Evolutionary conservation across 2,329 filamentous ascomycete species (phyloP).

Genomic region (Aspergillus latus): DNA sequence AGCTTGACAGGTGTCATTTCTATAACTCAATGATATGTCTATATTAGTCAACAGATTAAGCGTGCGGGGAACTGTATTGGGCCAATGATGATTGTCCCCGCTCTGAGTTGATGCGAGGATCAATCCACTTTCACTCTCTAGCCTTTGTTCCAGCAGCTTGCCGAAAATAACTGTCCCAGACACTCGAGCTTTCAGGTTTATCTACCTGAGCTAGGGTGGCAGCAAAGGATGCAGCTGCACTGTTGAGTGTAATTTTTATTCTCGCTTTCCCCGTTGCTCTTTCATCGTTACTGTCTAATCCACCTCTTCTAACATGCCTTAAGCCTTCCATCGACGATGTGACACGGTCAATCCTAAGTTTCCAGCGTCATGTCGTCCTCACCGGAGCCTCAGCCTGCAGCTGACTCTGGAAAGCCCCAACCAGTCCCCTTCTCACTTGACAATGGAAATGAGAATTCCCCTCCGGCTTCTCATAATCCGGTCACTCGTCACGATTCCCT

Average conservation of each 20-base stretch:
- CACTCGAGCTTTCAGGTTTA: not conserved
- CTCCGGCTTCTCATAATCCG: conserved; percentile 5
- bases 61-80: not conserved
- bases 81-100: not conserved
- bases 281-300: not conserved
- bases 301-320: not conserved
- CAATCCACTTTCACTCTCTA: not conserved
- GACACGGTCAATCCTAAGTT: conserved; percentile 1
- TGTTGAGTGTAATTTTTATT: conserved; percentile 3
- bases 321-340: conserved; percentile 13
- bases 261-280: not conserved
- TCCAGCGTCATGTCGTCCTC: conserved; percentile 21
- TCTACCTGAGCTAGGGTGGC: not conserved
- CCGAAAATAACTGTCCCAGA: not conserved
- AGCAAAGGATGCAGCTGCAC: not conserved
- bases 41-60: not conserved
- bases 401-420: conserved; percentile 4
- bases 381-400: conserved; percentile 9
- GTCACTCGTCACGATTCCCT: conserved; percentile 21
- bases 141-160: not conserved
- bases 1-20: no score
- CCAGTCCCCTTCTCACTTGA: conserved; percentile 1
- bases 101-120: not conserved
- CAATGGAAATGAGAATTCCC: conserved; percentile 7
- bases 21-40: no score